Base-by-base conservation (phyloP, 768 basidiomycete species). In the Mycena chlorophos region DNA sequence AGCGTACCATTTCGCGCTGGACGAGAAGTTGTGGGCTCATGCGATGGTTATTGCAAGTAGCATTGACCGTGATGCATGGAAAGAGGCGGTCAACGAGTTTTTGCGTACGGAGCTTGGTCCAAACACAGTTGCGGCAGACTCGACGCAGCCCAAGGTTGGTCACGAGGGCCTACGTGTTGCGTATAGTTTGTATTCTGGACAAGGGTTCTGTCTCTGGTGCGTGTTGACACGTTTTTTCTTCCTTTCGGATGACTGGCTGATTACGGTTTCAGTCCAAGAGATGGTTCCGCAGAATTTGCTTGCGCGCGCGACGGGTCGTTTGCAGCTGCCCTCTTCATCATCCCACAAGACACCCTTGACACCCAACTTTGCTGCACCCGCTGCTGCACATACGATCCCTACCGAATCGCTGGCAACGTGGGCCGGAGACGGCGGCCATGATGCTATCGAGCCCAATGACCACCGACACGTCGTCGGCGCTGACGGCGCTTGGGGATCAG, bases 21-120 rank as follows among this genome's bases (percentile, higher is more conserved):
- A 95, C 55, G 83, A 94, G 70, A 88, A 83, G 65, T 71, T 98
- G 38, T 99, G 96, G 95, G 86, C 92, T 1, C 97, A 99, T 70
- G 96, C 97, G 2, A 85, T 98, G 83, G 71, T 98, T 52, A 94
- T 99, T 60, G 86, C 96, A 10, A 95, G 91, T 65, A 88, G 90
- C 52, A 82, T 97, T 49, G 96, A 96, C 69, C 91, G 90, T 63
- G 94, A 97, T 26, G 79, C 91, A 2, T 98, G 94, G 94, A 91
- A 90, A 65, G 92, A 94, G 57, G 89, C 88, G 13, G 89, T 92
- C 0, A 83, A 80, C 40, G 91, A 95, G 56, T 99, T 98, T 65
- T 69, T 95, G 30, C 82, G 82, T 29, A 77, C 82, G 16, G 96
- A 97, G 66, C 75, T 98, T 3, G 81, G 82, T 1, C 65, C 68